Evolutionary conservation across 2,329 filamentous ascomycete genomes (phyloP).

Genomic region (Bipolaris oryzae): DNA sequence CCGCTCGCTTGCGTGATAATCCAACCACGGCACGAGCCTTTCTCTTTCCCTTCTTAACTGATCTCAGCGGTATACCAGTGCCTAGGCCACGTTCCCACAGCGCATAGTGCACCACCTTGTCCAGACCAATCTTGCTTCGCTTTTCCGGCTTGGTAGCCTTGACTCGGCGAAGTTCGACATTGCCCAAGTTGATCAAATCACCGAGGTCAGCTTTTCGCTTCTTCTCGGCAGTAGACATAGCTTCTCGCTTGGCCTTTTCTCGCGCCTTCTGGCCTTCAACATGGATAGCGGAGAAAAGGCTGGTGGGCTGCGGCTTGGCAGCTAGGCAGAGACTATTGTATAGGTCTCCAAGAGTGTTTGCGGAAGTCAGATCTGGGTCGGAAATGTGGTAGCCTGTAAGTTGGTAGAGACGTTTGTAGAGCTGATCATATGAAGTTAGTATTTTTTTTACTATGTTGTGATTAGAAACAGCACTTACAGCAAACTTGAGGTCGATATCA

Average conservation of each 20-base stretch:
- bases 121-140: conserved; percentile 73
- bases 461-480: conserved; percentile 34
- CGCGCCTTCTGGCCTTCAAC: conserved; percentile 32
- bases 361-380: conserved; percentile 66
- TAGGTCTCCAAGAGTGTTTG: conserved; percentile 47
- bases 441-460: background rate
- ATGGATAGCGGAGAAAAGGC: conserved; percentile 67
- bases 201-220: conserved; percentile 27
- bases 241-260: conserved; percentile 17
- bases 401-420: conserved; percentile 80
- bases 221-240: background rate
- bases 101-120: conserved; percentile 79
- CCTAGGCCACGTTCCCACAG: conserved; percentile 49
- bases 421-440: conserved; percentile 57
- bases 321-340: conserved; percentile 45
- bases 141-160: conserved; percentile 74
- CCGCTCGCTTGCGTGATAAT: conserved; percentile 8
- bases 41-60: conserved; percentile 2
- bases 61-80: background rate
- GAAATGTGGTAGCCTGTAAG: conserved; percentile 78
- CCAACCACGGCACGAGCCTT: conserved; percentile 1
- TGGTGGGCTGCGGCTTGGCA: conserved; percentile 52
- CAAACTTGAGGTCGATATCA: conserved; percentile 42
- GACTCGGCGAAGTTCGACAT: conserved; percentile 70
- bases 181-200: conserved; percentile 51